These are phyloP conservation scores for Backusella psychrophila DNA, from an alignment of 192 early-diverging fungal genomes.

Conservation along the genomic window DNA sequence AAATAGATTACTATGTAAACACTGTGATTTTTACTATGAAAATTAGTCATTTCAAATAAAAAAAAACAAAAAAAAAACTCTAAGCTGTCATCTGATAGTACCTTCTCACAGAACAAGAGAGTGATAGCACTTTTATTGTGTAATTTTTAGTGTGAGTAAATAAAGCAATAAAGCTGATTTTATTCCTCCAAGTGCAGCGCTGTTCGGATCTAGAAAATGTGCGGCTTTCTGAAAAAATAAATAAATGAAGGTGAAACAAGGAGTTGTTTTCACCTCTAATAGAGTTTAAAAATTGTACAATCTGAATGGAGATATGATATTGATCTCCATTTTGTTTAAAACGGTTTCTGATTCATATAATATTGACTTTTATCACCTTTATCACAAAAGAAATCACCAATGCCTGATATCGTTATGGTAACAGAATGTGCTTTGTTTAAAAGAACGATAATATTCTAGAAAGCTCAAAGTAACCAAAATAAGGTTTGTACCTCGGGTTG, in stretches of 20 bases:
- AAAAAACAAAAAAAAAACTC: no score
- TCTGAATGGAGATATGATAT: neutral
- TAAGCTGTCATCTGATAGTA: no score
- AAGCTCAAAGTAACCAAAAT: neutral
- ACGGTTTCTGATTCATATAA: neutral
- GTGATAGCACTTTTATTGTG: neutral
- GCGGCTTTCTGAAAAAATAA: neutral
- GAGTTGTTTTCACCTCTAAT: neutral
- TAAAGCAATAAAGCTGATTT: neutral
- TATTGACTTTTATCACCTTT: neutral
- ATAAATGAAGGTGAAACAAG: neutral
- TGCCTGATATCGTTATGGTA: neutral
- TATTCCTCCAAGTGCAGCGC: neutral
- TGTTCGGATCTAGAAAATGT: neutral
- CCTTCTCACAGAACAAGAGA: no score
- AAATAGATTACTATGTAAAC: no score
- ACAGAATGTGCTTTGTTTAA: neutral
- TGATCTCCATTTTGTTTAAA: neutral
- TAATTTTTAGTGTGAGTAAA: neutral
- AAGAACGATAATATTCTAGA: neutral
- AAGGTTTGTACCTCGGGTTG: neutral
- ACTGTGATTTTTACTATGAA: no score
- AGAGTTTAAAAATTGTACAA: neutral
- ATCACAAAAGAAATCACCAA: neutral
- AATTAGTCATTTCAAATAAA: no score